Percentiles rank a stretch among this genome's conserved stretches.
phyloP scores from a whole-genome alignment of 768 basidiomycete species.

The Auricularia heimuer region DNA sequence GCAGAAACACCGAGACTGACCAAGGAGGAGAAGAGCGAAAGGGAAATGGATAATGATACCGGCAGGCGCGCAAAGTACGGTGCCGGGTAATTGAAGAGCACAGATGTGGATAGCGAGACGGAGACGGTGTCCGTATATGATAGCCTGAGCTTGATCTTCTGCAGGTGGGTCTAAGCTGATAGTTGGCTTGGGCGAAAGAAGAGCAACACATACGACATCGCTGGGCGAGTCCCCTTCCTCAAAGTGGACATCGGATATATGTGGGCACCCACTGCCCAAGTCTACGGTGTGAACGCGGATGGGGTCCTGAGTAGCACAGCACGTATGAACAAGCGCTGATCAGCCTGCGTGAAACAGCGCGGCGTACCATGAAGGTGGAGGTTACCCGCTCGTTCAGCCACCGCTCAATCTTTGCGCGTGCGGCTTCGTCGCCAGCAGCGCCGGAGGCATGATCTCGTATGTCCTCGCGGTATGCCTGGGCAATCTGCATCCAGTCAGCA shows the following conservation, averaged over 20 bases:
- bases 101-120: conserved; percentile 73
- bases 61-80: conserved; percentile 74
- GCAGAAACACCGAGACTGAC: conserved; percentile 8
- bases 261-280: conserved; percentile 72
- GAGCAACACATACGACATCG: conserved; percentile 9
- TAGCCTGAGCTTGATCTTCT: conserved; percentile 79
- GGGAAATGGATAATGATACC: conserved; percentile 67
- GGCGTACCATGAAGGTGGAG: conserved; percentile 51
- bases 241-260: conserved; percentile 59
- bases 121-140: conserved; percentile 78
- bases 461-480: conserved; percentile 67
- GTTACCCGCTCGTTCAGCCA: conserved; percentile 75
- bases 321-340: neutral
- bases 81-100: conserved; percentile 78
- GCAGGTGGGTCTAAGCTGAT: conserved; percentile 7
- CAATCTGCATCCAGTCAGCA: conserved; percentile 35
- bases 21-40: conserved; percentile 44
- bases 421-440: conserved; percentile 72
- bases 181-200: conserved; percentile 5
- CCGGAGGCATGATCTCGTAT: conserved; percentile 62
- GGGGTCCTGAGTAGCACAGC: conserved; percentile 47
- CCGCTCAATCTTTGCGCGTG: conserved; percentile 65
- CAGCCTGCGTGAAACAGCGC: neutral
- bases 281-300: conserved; percentile 80
- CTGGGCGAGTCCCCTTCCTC: conserved; percentile 22